Evolutionary conservation across 192 early-diverging fungal species (phyloP), one percentile per base, ranked within the genome.

Genomic region (Cetraspora pellucida): DNA sequence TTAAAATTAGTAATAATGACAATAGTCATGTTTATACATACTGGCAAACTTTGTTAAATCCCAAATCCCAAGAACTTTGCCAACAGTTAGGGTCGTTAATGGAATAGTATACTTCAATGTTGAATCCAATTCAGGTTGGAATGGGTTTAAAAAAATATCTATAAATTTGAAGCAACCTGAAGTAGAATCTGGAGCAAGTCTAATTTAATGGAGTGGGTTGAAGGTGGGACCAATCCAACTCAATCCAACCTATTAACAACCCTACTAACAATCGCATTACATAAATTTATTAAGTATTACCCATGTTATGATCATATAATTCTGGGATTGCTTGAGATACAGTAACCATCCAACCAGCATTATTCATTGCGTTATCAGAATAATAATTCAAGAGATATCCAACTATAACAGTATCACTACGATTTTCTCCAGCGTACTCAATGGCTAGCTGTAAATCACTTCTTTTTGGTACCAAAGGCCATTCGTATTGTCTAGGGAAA

Each of bases 311-410:
- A 3, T 68, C 66, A 68, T 46, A 68, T 25, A 68, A 68, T 14
- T 46, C 44, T 2, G 66, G 44, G 14, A 68, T 3, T 25, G 66
- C 1, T 25, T 45, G 1, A 27, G 21, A 25, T 1, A 68, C 43
- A 19, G 45, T 49, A 49, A 68, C 25, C 66, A 68, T 68, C 66
- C 66, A 68, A 16, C 66, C 66, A 23, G 66, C 25, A 68, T 68
- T 68, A 47, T 68, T 21, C 66, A 68, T 49, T 23, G 66, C 66
- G 47, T 68, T 68, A 21, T 68, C 66, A 0, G 66, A 14, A 47
- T 68, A 68, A 47, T 68, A 68, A 68, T 68, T 30, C 23, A 68
- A 49, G 5, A 68, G 19, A 23, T 25, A 68, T 10, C 45, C 45
- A 16, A 68, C 23, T 14, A 68, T 27, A 23, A 47, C 23, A 7